These are phyloP conservation scores for Nicotiana knightiana DNA, from an alignment of 257 asterid genomes.

Conservation along the genomic window DNA sequence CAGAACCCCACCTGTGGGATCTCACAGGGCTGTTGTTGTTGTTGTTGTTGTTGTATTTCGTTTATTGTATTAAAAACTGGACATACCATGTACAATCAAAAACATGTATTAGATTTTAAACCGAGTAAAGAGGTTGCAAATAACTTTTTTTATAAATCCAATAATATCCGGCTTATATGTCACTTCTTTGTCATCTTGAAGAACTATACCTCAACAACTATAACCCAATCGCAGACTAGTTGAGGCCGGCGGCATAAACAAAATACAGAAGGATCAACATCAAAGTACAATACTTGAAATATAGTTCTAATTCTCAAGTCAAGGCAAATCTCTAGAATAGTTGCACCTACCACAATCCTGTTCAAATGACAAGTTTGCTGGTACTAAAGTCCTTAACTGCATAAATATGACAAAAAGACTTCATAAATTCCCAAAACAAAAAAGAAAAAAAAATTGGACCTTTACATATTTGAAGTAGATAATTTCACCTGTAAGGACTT, in stretches of 20 bases:
- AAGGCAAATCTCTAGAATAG: background rate
- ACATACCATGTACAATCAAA: background rate
- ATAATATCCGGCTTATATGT: background rate
- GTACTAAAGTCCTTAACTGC: constrained; percentile 74
- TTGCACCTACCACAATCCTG: constrained; percentile 74
- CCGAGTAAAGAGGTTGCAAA: background rate
- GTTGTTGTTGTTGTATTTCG: background rate
- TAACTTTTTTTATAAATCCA: background rate
- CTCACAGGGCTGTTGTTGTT: no score
- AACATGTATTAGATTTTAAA: background rate
- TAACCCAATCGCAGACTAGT: background rate
- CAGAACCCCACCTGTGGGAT: no score
- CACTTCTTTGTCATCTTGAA: background rate
- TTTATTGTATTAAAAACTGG: background rate
- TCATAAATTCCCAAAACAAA: background rate
- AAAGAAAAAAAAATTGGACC: background rate
- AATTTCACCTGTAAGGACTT: constrained; percentile 58
- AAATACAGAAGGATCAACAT: background rate
- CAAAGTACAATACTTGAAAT: background rate
- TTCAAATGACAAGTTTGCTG: constrained; percentile 70
- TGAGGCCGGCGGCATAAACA: background rate
- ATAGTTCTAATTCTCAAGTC: background rate
- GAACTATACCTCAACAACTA: background rate
- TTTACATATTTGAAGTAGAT: constrained; percentile 6
- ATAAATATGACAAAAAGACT: constrained; percentile 15